Evolutionary conservation across 176 grass and related monocot genomes (phyloP).

Genomic region (Avena atlantica): DNA sequence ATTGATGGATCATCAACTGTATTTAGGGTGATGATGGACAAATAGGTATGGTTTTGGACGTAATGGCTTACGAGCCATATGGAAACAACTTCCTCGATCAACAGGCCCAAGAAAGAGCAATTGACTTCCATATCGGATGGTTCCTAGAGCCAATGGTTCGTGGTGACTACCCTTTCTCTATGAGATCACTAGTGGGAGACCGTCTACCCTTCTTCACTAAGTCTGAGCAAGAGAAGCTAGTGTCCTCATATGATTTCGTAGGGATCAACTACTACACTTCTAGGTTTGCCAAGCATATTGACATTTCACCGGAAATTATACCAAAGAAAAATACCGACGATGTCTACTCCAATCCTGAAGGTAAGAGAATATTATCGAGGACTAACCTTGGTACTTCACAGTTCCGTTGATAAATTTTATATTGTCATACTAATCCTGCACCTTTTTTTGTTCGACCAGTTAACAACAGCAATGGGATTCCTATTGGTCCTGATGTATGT

Average conservation of each 20-base stretch:
- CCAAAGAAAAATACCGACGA: background rate
- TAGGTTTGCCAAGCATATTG: background rate
- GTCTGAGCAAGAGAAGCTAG: background rate
- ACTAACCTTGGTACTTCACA: background rate
- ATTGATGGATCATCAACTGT: background rate
- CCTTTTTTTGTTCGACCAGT: background rate
- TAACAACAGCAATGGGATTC: background rate
- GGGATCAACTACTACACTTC: conserved; percentile 43
- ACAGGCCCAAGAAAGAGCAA: background rate
- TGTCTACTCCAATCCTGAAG: background rate
- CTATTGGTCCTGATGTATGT: conserved; percentile 19
- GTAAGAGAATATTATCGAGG: background rate
- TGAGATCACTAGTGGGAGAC: background rate
- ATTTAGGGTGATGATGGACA: background rate
- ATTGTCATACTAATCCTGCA: background rate
- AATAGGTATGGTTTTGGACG: background rate
- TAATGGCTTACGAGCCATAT: conserved; percentile 13
- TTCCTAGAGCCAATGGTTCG: conserved; percentile 22
- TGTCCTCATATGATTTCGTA: conserved; percentile 13
- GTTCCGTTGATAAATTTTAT: background rate
- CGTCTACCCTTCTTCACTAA: conserved; percentile 16
- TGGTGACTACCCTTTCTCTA: conserved; percentile 43
- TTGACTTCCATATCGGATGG: conserved; percentile 11
- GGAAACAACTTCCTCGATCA: background rate
- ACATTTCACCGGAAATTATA: background rate